Base-by-base conservation (phyloP, 495 filamentous ascomycete species). In the Bombardia bombarda region DNA sequence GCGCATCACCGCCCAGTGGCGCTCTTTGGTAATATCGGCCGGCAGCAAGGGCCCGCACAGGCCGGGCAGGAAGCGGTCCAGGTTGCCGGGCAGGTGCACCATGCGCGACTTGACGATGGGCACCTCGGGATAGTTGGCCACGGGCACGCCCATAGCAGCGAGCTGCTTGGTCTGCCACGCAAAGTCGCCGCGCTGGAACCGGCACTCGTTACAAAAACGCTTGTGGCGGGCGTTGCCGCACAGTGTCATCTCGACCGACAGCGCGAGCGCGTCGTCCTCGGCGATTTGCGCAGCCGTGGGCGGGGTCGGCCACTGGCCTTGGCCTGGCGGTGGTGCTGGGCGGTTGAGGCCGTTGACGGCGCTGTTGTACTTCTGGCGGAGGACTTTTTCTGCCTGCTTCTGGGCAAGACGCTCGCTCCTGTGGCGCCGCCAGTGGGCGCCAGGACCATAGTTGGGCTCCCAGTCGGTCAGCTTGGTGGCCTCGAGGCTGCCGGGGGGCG, bases 381-480 rank as follows among this genome's bases (percentile, higher is more conserved):
- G 2, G 9, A 8, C 26, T 13, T 28, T 28, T n/a, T n/a, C n/a
- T n/a, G n/a, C n/a, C n/a, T n/a, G n/a, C n/a, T n/a, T n/a, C n/a
- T n/a, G n/a, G 3, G 26, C 26, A 2, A 13, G 9, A 13, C 26
- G 2, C 8, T 33, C 45, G 14, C 38, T 35, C 24, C 17, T 20
- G 1, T 44, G 40, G 26, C 43, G 38, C 21, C 34, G 30, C 28
- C 41, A 19, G 32, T 25, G 18, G 25, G 17, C 9, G 1, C 30
- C 40, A 30, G 17, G 26, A n/a, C 30, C 21, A 7, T 47, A 14
- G 9, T 40, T 22, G 3, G 32, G 35, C 17, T 51, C 44, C 55
- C 52, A 58, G n/a, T 50, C 53, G 1, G 55, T 50, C 9, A 32
- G 19, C 9, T 39, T 50, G 8, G 18, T 32, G 10, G 47, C 47